Evolutionary conservation across 2,329 filamentous ascomycete species (phyloP).

Genomic region (Exophiala aquamarina): DNA sequence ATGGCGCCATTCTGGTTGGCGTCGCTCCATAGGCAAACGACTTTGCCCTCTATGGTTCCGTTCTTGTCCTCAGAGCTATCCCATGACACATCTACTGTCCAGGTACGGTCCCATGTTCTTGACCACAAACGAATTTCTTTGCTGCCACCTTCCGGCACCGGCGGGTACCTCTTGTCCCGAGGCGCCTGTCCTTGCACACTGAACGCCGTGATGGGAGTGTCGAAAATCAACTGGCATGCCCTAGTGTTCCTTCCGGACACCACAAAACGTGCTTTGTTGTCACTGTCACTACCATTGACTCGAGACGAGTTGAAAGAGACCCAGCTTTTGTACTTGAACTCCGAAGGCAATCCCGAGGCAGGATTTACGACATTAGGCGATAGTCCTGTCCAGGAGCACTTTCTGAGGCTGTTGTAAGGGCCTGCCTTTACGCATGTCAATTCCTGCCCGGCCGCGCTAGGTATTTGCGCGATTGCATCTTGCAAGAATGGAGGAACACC

Average conservation of each 20-base stretch:
- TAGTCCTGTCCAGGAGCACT: constrained; percentile 72
- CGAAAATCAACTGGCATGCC: constrained; percentile 72
- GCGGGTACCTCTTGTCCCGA: constrained; percentile 65
- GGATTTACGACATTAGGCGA: constrained; percentile 61
- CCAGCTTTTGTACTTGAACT: constrained; percentile 56
- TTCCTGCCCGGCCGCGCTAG: constrained; percentile 65
- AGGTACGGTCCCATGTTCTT: constrained; percentile 72
- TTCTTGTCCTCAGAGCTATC: constrained; percentile 36
- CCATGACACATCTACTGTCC: constrained; percentile 75
- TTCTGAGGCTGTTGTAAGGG: constrained; percentile 44
- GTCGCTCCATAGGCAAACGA: constrained; percentile 86
- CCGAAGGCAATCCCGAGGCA: constrained; percentile 15
- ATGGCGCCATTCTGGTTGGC: constrained; percentile 70
- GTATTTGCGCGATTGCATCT: constrained; percentile 66
- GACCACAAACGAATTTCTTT: constrained; percentile 77
- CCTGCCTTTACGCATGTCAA: constrained; percentile 50
- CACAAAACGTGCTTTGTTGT: constrained; percentile 60
- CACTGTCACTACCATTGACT: constrained; percentile 36
- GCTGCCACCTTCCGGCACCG: constrained; percentile 62
- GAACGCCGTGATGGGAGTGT: constrained; percentile 65
- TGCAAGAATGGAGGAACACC: constrained; percentile 69
- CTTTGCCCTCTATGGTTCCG: constrained; percentile 58
- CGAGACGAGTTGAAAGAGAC: constrained; percentile 64
- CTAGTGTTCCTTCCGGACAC: constrained; percentile 75
- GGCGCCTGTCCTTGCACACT: constrained; percentile 60